Evolutionary conservation across 2,329 filamentous ascomycete species (phyloP), one percentile per base, ranked within the genome.

Genomic region (Fusarium nanum): DNA sequence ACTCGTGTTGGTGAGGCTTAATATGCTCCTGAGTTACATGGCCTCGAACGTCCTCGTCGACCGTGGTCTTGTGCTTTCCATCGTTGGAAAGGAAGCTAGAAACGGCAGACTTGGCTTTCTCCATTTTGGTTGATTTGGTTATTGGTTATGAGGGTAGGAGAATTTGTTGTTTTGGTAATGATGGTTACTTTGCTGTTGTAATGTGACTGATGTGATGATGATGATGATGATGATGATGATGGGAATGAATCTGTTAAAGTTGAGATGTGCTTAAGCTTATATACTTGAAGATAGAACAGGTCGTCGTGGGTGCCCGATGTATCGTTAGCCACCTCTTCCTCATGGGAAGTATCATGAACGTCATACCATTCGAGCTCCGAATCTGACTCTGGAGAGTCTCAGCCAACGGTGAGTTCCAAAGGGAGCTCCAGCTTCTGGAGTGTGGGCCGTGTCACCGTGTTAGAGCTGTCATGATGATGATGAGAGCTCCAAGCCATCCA

Each of bases 31-130:
- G 83, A 7, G 84, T 83, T 5, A 92, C 85, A 14, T 87, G 85
- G 1, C 87, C 85, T 42, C 87, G 85, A 44, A 91, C 85, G 11
- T 84, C 85, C 79, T 92, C 88, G 66, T 92, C 87, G 6, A 93
- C 88, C 16, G 87, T 90, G n/a, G 91, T 93, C 74, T 91, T 88
- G 73, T 92, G 86, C 68, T 92, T 87, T 60, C 89, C 89, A 60
- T 87, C 82, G 72, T 86, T 85, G 76, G 79, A 82, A 72, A 91
- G 84, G 81, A 92, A 90, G 75, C 85, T 85, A 48, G 81, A 81
- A 74, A 92, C 85, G 64, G 86, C 87, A 74, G 84, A 82, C 83
- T 89, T 91, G 41, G 89, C 88, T 76, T 88, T 88, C 18, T 92
- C 85, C 89, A 92, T 90, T 34, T 14, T 70, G 47, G n/a, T 40